These are phyloP conservation scores for Suhomyces anneliseae DNA, from an alignment of 1,139 yeast species.

Conservation along the genomic window DNA sequence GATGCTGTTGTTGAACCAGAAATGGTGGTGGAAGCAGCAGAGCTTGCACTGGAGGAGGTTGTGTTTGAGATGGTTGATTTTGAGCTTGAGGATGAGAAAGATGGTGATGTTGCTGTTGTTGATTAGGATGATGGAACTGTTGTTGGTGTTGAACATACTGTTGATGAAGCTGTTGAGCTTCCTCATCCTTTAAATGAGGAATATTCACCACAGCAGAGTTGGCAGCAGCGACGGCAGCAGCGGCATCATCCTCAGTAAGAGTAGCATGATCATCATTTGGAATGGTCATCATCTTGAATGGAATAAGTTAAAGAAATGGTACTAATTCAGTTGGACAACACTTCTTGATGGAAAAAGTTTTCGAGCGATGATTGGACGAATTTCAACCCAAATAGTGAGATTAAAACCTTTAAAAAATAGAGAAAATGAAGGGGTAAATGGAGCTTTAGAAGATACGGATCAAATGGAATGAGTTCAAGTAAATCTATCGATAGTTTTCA, in stretches of 20 bases:
- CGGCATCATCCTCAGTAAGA: slow-evolving; percentile 27
- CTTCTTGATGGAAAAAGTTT: background rate
- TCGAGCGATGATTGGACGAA: background rate
- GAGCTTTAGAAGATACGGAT: background rate
- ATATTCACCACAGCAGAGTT: slow-evolving; percentile 20
- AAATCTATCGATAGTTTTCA: slow-evolving; percentile 1
- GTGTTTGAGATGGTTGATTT: slow-evolving; percentile 11
- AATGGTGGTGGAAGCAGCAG: slow-evolving; percentile 21
- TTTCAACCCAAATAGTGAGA: background rate
- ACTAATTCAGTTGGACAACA: no score
- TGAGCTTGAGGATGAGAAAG: slow-evolving; percentile 25
- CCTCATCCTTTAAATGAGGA: slow-evolving; percentile 21
- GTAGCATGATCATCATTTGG: slow-evolving; percentile 26
- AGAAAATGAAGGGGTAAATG: background rate
- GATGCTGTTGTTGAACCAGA: slow-evolving; percentile 13
- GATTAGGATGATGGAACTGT: slow-evolving; percentile 19
- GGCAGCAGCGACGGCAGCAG: slow-evolving; percentile 32
- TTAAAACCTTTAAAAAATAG: no score
- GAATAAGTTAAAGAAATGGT: no score
- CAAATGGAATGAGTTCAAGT: background rate
- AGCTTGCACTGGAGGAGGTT: slow-evolving; percentile 19
- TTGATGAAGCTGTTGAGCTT: slow-evolving; percentile 22
- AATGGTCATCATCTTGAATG: slow-evolving; percentile 25
- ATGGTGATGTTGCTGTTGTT: slow-evolving; percentile 19
- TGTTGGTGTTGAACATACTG: slow-evolving; percentile 22